Conservation (phyloP, 192 early-diverging fungal species). For the Entophlyctis luteolus region DNA sequence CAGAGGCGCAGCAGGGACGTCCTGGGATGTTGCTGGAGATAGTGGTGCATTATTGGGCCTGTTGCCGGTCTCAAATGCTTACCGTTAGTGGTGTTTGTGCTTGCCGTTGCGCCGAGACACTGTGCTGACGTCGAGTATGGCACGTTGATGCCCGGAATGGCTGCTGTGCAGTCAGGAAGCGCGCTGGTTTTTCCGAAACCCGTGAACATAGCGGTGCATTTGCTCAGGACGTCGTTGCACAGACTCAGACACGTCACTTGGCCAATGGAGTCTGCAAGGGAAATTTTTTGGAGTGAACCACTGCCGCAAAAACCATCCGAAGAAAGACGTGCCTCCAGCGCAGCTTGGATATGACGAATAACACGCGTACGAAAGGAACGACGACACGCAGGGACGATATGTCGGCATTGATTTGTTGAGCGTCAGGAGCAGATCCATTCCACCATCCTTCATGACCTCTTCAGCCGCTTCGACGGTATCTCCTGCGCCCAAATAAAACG, state of each 20-base stretch:
- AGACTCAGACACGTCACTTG: background rate
- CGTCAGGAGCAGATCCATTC: background rate
- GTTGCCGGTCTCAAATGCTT: background rate
- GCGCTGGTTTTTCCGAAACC: slow-evolving; percentile 5
- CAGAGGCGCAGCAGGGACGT: too few species aligned
- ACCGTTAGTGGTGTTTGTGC: background rate
- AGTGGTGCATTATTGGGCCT: background rate
- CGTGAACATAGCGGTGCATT: slow-evolving; percentile 2
- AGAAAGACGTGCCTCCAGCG: background rate
- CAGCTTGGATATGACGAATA: slow-evolving; percentile 7
- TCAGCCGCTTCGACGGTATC: background rate
- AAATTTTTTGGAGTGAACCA: too few species aligned
- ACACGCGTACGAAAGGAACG: slow-evolving; percentile 1
- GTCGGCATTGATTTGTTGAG: background rate
- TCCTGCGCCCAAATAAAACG: background rate
- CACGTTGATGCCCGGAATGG: background rate
- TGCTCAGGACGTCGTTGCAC: background rate
- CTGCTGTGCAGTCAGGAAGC: background rate
- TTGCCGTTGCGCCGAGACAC: background rate
- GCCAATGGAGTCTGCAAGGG: background rate
- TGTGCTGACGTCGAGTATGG: background rate
- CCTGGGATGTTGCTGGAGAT: too few species aligned
- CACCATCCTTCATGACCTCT: background rate
- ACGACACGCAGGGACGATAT: background rate
- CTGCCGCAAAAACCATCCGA: background rate